phyloP scores from a whole-genome alignment of 1,284 basidiomycete species.

The Leccinum pachyderme region DNA sequence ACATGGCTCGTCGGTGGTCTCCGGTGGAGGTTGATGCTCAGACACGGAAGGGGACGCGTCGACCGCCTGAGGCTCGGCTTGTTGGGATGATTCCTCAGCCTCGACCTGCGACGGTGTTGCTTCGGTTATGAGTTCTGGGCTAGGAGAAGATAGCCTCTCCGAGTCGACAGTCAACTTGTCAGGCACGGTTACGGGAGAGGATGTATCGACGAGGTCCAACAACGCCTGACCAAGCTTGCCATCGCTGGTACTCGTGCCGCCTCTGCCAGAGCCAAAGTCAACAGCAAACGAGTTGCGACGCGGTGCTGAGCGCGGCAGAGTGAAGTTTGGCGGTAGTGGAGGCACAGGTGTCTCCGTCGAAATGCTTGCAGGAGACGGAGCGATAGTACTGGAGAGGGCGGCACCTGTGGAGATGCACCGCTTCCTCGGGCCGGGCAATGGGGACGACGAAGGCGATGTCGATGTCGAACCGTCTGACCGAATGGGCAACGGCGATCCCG shows the following conservation, averaged over 20 bases:
- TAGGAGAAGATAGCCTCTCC: background rate
- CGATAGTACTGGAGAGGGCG: slow-evolving; percentile 13
- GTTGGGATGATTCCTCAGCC: background rate
- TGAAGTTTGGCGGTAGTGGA: slow-evolving; percentile 23
- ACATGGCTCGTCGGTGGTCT: background rate
- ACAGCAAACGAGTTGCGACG: slow-evolving; percentile 33
- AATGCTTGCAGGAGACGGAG: slow-evolving; percentile 4
- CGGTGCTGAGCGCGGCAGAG: background rate
- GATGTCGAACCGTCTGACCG: background rate
- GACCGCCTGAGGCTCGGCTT: background rate
- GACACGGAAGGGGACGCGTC: background rate
- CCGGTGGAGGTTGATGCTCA: slow-evolving; percentile 2
- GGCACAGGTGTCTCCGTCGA: slow-evolving; percentile 21
- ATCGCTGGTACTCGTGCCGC: slow-evolving; percentile 15
- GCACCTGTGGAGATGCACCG: slow-evolving; percentile 32
- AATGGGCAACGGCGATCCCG: slow-evolving; percentile 10
- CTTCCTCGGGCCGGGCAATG: slow-evolving; percentile 24
- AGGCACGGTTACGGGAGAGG: background rate
- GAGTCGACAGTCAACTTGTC: background rate
- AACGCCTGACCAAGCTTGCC: slow-evolving; percentile 1
- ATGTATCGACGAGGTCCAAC: background rate
- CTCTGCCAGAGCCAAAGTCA: slow-evolving; percentile 20
- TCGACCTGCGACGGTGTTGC: background rate
- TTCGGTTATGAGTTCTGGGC: background rate
- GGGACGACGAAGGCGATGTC: background rate